Evolutionary conservation across 2,329 filamentous ascomycete genomes (phyloP), one percentile per base, ranked within the genome.

Genomic region (Amesomyces nigricolor): DNA sequence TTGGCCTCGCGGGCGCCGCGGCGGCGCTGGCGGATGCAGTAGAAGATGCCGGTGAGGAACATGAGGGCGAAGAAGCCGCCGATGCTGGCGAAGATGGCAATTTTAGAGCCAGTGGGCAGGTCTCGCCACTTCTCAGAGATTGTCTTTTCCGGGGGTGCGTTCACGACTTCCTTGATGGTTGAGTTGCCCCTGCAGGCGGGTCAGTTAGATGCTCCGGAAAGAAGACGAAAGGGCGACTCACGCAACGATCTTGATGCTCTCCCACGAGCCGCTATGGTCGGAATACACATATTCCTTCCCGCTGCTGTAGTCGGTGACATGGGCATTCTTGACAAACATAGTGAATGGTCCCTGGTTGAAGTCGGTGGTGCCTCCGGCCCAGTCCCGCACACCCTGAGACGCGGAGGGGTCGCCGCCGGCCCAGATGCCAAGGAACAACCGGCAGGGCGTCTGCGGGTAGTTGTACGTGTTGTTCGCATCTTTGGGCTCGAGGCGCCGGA

Each of bases 361-460:
- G 68, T 90, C 77, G 42, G 86, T 89, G 51, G 74, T 65, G 56
- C 86, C 86, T 53, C 86, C 86, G 55, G 86, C 86, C 86, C 86
- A 89, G 54, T 83, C 73, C 50, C 86, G 80, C 2, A 83, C 87
- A 11, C 79, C 75, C 49, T 77, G 43, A 42, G 78, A 69, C 65
- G 85, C 68, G 40, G 72, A 66, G 81, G 71, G 71, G 60, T 88
- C 78, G 58, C 84, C 77, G 54, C 81, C 78, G 50, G 85, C 80
- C 78, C 82, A 86, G 62, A 87, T 84, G 52, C 86, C 85, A 16
- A 89, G 65, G 51, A 81, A 83, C 48, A 89, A 70, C 49, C 82
- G 81, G 83, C 87, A 87, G 1, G 88, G 88, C 0, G 88, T 91
- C 67, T 92, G 88, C 0, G 88, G 88, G 68, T 82, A 91, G 66